Evolutionary conservation across 768 basidiomycete genomes (phyloP), one percentile per base, ranked within the genome.

Genomic region (Auricularia sp.): DNA sequence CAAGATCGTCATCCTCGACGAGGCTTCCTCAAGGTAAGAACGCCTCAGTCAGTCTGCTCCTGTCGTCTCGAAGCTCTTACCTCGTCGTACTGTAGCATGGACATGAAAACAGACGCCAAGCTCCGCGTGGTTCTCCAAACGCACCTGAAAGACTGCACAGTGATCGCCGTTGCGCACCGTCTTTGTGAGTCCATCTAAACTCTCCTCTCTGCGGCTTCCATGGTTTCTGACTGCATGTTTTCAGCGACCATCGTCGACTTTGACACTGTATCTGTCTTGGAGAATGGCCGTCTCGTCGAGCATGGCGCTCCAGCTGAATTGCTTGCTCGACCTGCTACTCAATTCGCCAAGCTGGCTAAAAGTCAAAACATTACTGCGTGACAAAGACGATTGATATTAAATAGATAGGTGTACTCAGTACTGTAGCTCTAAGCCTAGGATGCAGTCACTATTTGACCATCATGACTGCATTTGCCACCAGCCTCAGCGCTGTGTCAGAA

Each of bases 1-100:
- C 34, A 43, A 56, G 47, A 65, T 65, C 18, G 64, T 65, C 29
- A 43, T 65, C 7, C 47, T 65, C 23, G 64, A 65, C 34, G 64
- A 65, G 47, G 64, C 64, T 7, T 61, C 64, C 0, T 61, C 60
- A 39, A 61, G 63, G 63, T 64, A 64, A 34, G 54, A 42, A 42
- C 39, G 12, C 23, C 23, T 23, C 39, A 42, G 34, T 6, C 11
- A 43, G 36, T 12, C 36, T 11, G 1, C 21, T 12, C 10, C 34
- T 1, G 18, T 5, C 0, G 1, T 36, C 36, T 56, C 10, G 5
- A 8, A 11, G 5, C 8, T 12, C 54, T 39, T 5, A 47, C 21
- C 3, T 6, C 7, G 21, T n/a, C 58, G 6, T 23, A 23, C n/a
- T 1, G 8, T 33, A 64, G 61, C 23, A 65, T 62, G 64, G 61